Conservation (phyloP, 108 stramenopile species). For the Epipyxis sp. region DNA sequence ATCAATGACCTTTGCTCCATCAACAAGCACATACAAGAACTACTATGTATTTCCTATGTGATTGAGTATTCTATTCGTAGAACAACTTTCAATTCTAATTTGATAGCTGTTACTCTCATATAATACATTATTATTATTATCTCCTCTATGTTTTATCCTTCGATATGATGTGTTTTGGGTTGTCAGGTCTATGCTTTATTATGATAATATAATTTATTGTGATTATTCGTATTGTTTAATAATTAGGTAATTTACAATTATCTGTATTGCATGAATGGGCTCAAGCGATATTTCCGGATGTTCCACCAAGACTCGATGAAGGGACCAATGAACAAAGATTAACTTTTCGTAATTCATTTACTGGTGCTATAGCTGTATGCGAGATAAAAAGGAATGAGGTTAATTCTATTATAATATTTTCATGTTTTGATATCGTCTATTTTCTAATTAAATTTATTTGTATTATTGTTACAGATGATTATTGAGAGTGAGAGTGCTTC, state of each 20-base stretch:
- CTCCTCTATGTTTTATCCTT: neutral
- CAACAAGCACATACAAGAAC: constrained; percentile 20
- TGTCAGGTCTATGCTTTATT: neutral
- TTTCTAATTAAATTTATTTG: no score
- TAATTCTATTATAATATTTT: no score
- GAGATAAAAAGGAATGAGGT: constrained; percentile 32
- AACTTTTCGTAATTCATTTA: constrained; percentile 49
- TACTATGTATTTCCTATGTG: no score
- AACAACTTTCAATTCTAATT: no score
- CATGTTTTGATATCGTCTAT: constrained; percentile 3
- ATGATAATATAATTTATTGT: neutral
- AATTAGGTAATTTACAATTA: constrained; percentile 17
- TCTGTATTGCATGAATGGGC: constrained; percentile 46
- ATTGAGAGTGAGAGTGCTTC: constrained; percentile 41
- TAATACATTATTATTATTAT: no score
- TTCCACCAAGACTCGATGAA: constrained; percentile 44
- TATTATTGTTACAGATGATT: no score
- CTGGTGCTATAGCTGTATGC: constrained; percentile 33
- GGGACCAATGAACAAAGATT: constrained; percentile 10
- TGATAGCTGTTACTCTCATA: no score
- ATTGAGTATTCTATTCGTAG: no score
- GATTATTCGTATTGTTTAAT: neutral
- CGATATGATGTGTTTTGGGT: neutral
- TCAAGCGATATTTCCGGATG: constrained; percentile 40
- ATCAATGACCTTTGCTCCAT: constrained; percentile 19